Evolutionary conservation across 345 rosid species (phyloP), one percentile per base, ranked within the genome.

Genomic region (Sonneratia alba): DNA sequence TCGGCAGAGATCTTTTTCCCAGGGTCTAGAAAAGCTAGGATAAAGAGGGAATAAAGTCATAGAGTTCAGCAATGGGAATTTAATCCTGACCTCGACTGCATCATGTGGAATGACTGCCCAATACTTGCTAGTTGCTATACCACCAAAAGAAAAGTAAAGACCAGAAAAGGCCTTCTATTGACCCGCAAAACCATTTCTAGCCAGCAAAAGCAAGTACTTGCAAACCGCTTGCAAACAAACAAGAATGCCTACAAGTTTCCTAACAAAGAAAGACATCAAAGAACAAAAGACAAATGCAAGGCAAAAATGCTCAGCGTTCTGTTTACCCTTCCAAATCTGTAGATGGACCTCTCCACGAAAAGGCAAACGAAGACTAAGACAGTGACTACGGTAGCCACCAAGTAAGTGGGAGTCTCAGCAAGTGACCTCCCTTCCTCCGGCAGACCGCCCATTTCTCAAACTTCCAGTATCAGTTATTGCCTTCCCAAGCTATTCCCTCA

Each of bases 391-490:
- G 94, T 81, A 78, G 98, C 98, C 77, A 93, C 98, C 74, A 88
- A 79, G 78, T 93, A 91, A 51, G 94, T 91, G 3, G 98, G 98
- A 22, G 98, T 93, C 85, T 93, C 98, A 0, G 94, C 92, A 34
- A 93, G 78, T 81, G 98, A 93, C 84, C 91, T 85, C 77, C 90
- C 91, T 73, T 77, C 72, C 79, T 75, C 78, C 74, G 73, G 51
- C 80, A 77, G 3, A 74, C 78, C 76, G 53, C 74, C 81, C 86
- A 83, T 87, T 80, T 82, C 66, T 62, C 66, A 62, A 27, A 7
- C 34, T 10, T 3, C 24, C 73, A 70, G 36, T 66, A 22, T 73
- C 65, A 32, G 45, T 61, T 32, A 43, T 51, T 14, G 56, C 62
- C 36, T 49, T 56, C 62, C 70, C 71, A 21, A 71, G 34, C 21